These are phyloP conservation scores for Kernera saxatilis DNA, from an alignment of 345 rosid species.

Conservation along the genomic window DNA sequence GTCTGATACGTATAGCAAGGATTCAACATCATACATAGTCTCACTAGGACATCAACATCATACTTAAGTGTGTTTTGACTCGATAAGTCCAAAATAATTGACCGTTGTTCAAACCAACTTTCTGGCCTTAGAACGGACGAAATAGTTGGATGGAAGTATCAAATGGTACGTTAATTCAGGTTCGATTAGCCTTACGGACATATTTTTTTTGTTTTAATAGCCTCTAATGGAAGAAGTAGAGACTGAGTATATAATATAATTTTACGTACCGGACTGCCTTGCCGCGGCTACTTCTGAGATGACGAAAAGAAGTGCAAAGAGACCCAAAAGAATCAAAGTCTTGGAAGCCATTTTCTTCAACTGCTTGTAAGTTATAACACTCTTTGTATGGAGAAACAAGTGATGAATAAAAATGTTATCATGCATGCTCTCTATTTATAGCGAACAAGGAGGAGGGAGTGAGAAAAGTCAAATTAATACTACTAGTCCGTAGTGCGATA, in stretches of 20 bases:
- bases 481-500: background rate
- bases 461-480: background rate
- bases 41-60: background rate
- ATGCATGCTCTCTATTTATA: background rate
- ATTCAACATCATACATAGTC: background rate
- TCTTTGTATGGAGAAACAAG: background rate
- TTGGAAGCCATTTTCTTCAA: constrained; percentile 10
- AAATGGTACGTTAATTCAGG: background rate
- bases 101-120: background rate
- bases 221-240: too few relatives aligned
- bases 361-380: background rate
- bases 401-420: background rate
- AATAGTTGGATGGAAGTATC: background rate
- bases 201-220: background rate
- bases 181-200: background rate
- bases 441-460: background rate
- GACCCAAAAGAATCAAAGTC: constrained; percentile 4
- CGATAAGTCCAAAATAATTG: background rate
- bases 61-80: background rate
- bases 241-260: background rate
- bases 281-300: background rate
- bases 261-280: background rate
- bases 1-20: background rate
- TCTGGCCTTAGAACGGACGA: background rate
- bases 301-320: constrained; percentile 13